These are phyloP conservation scores for Diphasiastrum complanatum DNA, from an alignment of 83 land plant species.

Conservation along the genomic window DNA sequence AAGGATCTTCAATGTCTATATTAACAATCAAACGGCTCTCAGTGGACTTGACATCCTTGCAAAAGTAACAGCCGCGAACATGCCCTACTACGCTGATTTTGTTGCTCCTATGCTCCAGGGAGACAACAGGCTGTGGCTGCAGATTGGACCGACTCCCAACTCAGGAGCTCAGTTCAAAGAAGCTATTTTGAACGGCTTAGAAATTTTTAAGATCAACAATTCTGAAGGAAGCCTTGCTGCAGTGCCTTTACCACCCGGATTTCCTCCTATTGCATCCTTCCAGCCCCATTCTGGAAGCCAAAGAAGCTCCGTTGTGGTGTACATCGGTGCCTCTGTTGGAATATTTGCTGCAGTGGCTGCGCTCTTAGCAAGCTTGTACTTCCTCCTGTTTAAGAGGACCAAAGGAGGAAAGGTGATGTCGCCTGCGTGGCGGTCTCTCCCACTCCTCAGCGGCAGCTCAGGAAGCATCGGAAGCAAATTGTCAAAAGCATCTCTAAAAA, in stretches of 20 bases:
- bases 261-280: constrained; percentile 20
- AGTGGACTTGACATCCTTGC: constrained; percentile 40
- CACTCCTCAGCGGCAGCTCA: constrained; percentile 42
- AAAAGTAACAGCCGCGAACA: constrained; percentile 19
- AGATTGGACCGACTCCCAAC: constrained; percentile 52
- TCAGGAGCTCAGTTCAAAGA: constrained; percentile 15
- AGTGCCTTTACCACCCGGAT: constrained; percentile 24
- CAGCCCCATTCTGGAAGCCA: constrained; percentile 2
- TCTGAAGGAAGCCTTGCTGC: constrained; percentile 51
- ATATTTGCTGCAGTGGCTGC: constrained; percentile 28
- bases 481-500: constrained; percentile 48
- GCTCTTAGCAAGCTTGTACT: constrained; percentile 31
- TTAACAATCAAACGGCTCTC: constrained; percentile 51
- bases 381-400: constrained; percentile 33
- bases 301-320: constrained; percentile 26
- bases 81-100: constrained; percentile 52
- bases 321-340: constrained; percentile 42
- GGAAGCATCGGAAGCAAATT: constrained; percentile 40
- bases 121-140: constrained; percentile 38
- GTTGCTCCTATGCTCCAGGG: constrained; percentile 37
- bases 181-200: constrained; percentile 70
- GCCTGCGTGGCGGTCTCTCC: constrained; percentile 53
- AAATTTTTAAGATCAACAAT: constrained; percentile 75
- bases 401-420: constrained; percentile 25
- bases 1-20: constrained; percentile 54